Percentiles rank a stretch among this genome's conserved stretches.
These are phyloP conservation scores for Ichthyophthirius multifiliis DNA, from an alignment of 169 alveolate genomes.

Conservation along the genomic window DNA sequence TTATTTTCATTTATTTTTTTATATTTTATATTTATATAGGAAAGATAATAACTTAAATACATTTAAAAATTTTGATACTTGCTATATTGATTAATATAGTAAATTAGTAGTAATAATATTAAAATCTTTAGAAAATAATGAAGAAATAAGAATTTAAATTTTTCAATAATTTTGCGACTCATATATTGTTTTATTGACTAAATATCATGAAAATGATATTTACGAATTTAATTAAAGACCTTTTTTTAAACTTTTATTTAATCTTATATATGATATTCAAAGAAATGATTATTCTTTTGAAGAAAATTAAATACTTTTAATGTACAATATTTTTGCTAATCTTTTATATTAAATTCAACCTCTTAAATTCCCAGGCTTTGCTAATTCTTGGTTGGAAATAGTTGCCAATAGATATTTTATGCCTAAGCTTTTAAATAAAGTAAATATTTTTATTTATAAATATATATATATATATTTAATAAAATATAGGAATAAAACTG, in stretches of 20 bases:
- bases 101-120: conserved; percentile 48
- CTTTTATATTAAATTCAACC: conserved; percentile 84
- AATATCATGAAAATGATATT: conserved; percentile 57
- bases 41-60: too few species aligned
- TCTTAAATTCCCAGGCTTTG: conserved; percentile 93
- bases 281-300: not conserved
- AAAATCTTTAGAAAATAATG: conserved; percentile 16
- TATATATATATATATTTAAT: not conserved
- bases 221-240: conserved; percentile 78
- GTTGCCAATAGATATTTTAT: conserved; percentile 90
- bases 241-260: conserved; percentile 68
- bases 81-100: conserved; percentile 52
- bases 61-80: too few species aligned
- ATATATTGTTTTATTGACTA: conserved; percentile 53
- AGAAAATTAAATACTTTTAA: conserved; percentile 31
- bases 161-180: conserved; percentile 60
- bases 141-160: conserved; percentile 53
- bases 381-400: conserved; percentile 95
- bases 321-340: conserved; percentile 52
- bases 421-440: conserved; percentile 84
- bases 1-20: too few species aligned
- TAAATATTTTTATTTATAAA: conserved; percentile 2
- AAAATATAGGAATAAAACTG: conserved; percentile 18
- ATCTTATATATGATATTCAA: too few species aligned
- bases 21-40: too few species aligned